phyloP scores from a whole-genome alignment of 768 basidiomycete genomes.

The Tricholoma matsutake region DNA sequence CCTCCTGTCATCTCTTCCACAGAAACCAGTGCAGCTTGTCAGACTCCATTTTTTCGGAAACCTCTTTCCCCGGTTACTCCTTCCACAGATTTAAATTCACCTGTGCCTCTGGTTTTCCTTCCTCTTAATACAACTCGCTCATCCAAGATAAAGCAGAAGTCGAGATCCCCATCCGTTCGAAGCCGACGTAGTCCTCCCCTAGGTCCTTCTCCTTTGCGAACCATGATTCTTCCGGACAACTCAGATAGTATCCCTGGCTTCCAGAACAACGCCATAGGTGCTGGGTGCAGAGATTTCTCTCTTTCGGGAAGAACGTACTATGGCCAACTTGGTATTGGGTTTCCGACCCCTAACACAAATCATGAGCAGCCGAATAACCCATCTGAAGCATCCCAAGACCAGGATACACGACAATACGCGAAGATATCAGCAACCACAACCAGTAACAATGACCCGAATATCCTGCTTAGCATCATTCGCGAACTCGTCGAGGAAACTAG shows the following conservation, averaged over 20 bases:
- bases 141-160: conserved; percentile 11
- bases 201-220: conserved; percentile 46
- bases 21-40: conserved; percentile 2
- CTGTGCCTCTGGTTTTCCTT: not conserved
- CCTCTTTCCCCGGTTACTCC: conserved; percentile 9
- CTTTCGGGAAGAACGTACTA: conserved; percentile 2
- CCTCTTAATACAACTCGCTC: not conserved
- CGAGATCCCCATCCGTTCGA: conserved; percentile 20
- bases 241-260: conserved; percentile 14
- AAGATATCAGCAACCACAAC: not conserved
- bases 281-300: not conserved
- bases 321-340: conserved; percentile 16
- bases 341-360: conserved; percentile 8
- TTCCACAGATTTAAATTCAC: not conserved
- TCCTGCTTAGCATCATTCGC: conserved; percentile 40
- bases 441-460: conserved; percentile 24
- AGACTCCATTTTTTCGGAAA: not conserved
- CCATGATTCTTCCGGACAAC: conserved; percentile 39
- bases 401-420: not conserved
- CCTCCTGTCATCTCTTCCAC: not conserved
- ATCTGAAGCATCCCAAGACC: not conserved
- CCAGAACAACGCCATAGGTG: conserved; percentile 2
- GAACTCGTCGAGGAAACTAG: conserved; percentile 49
- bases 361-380: not conserved
- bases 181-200: conserved; percentile 35